Evolutionary conservation across 1,284 basidiomycete genomes (phyloP), one percentile per base, ranked within the genome.

Genomic region (Ustilago tritici): DNA sequence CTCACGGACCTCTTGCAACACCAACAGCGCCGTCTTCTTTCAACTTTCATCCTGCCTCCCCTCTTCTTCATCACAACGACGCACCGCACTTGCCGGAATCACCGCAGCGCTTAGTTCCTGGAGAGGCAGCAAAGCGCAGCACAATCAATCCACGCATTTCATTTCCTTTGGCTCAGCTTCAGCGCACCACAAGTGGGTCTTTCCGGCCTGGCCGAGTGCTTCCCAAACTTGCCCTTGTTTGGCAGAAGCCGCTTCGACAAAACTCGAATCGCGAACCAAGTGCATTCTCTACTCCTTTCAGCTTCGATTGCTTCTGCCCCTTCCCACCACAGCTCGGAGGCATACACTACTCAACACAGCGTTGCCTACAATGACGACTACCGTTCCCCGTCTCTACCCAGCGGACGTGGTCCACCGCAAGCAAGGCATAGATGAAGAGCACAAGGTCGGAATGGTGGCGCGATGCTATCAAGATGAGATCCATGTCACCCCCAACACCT

Each of bases 401-500:
- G 59, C 63, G 32, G 76, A 67, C n/a, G 70, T 74, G 4, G 71
- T 78, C 32, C 53, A 61, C 14, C 68, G 61, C 59, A 73, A 70
- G 62, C 56, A 63, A n/a, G 68, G 62, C 40, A 57, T 36, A 10
- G 61, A 61, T 32, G 61, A 62, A 35, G 64, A 70, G 2, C 61
- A 65, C 65, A 74, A 78, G 56, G 61, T 72, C 17, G 76, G 71
- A 46, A 74, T 78, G 64, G 69, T 78, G 53, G 64, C 72, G 8
- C 47, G 76, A 40, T 74, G 71, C 69, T 78, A 72, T 50, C 69
- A 71, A n/a, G 72, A 78, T 53, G 72, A 75, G 32, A 54, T 63
- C 35, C 65, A 72, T 23, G 54, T 50, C 9, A 65, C 65, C 35
- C 58, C 76, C 9, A 19, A 9, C 52, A 47, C 69, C 7, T 71